phyloP scores from a whole-genome alignment of 768 basidiomycete species.

The Clathrus columnatus region DNA sequence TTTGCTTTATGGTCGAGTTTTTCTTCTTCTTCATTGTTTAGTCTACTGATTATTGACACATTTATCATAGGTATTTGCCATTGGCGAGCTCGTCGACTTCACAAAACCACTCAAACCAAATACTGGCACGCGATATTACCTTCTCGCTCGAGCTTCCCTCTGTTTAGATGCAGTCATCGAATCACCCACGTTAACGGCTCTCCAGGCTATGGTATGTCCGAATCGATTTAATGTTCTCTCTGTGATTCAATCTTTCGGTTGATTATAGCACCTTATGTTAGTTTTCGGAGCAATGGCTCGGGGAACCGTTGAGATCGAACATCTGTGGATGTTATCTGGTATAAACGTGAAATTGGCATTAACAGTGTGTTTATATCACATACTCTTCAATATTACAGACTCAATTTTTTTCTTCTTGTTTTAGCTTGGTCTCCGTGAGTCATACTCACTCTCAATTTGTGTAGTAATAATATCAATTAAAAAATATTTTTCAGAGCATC shows the following conservation, averaged over 20 bases:
- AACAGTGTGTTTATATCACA: not conserved
- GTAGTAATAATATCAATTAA: not conserved
- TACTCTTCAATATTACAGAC: not conserved
- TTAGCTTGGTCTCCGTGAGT: conserved; percentile 8
- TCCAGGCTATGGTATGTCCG: conserved; percentile 5
- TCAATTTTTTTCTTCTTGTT: not conserved
- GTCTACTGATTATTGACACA: not conserved
- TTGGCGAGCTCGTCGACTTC: conserved; percentile 6
- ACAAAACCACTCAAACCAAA: not conserved
- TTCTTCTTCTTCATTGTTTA: not conserved
- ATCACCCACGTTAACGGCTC: conserved; percentile 5
- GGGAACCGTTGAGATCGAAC: conserved; percentile 2
- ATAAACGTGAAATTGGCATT: conserved; percentile 7
- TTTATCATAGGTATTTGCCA: conserved; percentile 5
- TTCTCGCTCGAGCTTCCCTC: conserved; percentile 3
- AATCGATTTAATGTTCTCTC: not conserved
- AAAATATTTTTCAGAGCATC: not conserved
- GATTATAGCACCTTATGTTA: not conserved
- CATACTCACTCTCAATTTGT: no score
- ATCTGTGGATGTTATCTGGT: conserved; percentile 3
- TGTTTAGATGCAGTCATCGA: conserved; percentile 4
- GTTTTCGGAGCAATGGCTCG: conserved; percentile 1
- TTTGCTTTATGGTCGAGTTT: conserved; percentile 4
- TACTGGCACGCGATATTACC: not conserved
- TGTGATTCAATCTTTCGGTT: not conserved